These are phyloP conservation scores for Cercospora sp. DNA, from an alignment of 2,329 filamentous ascomycete genomes.

Conservation along the genomic window DNA sequence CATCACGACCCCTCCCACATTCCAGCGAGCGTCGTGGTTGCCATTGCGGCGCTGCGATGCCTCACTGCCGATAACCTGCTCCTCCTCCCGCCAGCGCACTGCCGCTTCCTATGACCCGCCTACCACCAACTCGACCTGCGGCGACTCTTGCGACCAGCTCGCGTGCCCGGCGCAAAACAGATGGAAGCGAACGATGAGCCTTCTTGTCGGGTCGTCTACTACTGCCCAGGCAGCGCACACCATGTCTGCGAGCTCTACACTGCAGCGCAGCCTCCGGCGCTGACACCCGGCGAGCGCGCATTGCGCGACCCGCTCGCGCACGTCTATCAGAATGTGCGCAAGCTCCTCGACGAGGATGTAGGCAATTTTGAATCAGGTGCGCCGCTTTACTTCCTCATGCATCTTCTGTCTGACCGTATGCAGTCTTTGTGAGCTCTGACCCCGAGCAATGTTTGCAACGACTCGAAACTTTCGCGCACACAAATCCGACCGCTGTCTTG, in stretches of 20 bases:
- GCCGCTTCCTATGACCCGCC: constrained; percentile 3
- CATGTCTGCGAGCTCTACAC: constrained; percentile 32
- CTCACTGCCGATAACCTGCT: constrained; percentile 16
- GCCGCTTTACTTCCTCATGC: not conserved
- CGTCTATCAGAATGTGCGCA: constrained; percentile 34
- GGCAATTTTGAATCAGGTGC: constrained; percentile 38
- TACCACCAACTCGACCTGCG: not conserved
- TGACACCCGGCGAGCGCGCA: constrained; percentile 11
- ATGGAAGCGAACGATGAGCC: constrained; percentile 36
- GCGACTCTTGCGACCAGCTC: constrained; percentile 4
- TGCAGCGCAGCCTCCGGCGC: constrained; percentile 21
- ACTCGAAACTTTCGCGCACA: constrained; percentile 31
- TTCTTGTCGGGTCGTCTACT: constrained; percentile 38
- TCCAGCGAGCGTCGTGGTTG: constrained; percentile 12
- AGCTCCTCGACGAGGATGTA: constrained; percentile 37
- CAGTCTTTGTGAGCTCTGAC: constrained; percentile 37
- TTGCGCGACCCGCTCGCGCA: constrained; percentile 18
- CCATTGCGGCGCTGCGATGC: constrained; percentile 13
- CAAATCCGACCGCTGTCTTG: constrained; percentile 32
- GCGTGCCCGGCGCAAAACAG: constrained; percentile 21
- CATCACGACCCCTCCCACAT: constrained; percentile 14
- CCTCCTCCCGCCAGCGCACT: constrained; percentile 6
- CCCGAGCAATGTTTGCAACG: constrained; percentile 30
- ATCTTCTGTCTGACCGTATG: constrained; percentile 8
- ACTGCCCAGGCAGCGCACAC: constrained; percentile 30